Conservation (phyloP, 305 asterid genomes). For the Fraxinus velutina region DNA sequence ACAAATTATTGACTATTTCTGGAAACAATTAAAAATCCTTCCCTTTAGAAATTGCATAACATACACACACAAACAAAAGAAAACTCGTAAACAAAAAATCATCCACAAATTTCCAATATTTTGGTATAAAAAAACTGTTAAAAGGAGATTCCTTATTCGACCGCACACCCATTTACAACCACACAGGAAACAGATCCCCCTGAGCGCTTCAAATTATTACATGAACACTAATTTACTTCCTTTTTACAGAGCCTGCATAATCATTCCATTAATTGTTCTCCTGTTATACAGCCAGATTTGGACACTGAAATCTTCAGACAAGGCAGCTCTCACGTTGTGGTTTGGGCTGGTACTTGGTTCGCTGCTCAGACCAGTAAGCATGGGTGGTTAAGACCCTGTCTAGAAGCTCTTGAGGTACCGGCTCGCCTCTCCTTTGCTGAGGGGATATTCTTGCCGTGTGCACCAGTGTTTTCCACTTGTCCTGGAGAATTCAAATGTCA, state of each 20-base stretch:
- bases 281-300: background rate
- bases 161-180: conserved; percentile 34
- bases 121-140: conserved; percentile 8
- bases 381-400: conserved; percentile 84
- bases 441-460: conserved; percentile 97
- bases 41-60: background rate
- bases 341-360: conserved; percentile 72
- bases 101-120: conserved; percentile 18
- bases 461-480: conserved; percentile 94
- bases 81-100: background rate
- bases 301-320: background rate
- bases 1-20: background rate
- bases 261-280: conserved; percentile 20
- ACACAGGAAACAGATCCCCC: background rate
- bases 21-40: background rate
- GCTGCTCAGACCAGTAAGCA: conserved; percentile 92
- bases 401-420: conserved; percentile 90
- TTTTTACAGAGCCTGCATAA: conserved; percentile 23
- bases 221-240: conserved; percentile 19
- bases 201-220: conserved; percentile 22
- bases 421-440: conserved; percentile 94
- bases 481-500: conserved; percentile 37
- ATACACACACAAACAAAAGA: background rate
- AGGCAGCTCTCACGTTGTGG: conserved; percentile 51
- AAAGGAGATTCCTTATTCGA: conserved; percentile 27